Evolutionary conservation across 2,329 filamentous ascomycete genomes (phyloP), one percentile per base, ranked within the genome.

Genomic region (Fragosphaeria purpurea): DNA sequence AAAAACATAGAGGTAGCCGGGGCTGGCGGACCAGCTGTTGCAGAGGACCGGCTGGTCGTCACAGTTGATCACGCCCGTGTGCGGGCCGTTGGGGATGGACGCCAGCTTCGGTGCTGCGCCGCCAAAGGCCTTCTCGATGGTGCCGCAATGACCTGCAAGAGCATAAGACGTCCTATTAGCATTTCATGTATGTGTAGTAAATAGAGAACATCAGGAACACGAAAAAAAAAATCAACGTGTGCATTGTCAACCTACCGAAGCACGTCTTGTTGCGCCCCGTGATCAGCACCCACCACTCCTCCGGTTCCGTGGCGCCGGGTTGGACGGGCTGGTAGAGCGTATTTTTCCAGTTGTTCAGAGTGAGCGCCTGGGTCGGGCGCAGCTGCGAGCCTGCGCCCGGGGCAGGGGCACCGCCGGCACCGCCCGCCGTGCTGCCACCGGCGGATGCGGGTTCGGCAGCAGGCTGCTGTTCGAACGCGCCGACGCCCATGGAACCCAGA

Each of bases 221-320:
- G 13, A 35, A 39, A 41, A 10, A 22, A 32, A 40, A 33, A 42
- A 9, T 22, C 22, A 22, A 22, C 22, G 22, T 22, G 22, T 22
- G 22, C 22, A 22, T 22, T 22, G 22, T 22, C 35, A 43, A 30
- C 73, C 52, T 69, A 80, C 78, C 76, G 62, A 76, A 83, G 70
- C 86, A 91, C 35, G 86, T 88, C 70, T 82, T 84, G 73, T 90
- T 89, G 58, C 84, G 74, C 50, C 86, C 86, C 8, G 82, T 86
- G 58, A 88, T 69, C 58, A 86, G 74, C 54, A 91, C 71, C 73
- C 85, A 82, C 84, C 84, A 89, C 67, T 88, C 83, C 67, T 85
- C 83, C 5, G 85, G 83, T 7, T 69, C 74, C 9, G 77, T 76
- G 55, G 77, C 75, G 33, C 67, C 77, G 7, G 78, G 67, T 54